These are phyloP conservation scores for Podosphaera fusca DNA, from an alignment of 2,329 filamentous ascomycete species.

Conservation along the genomic window DNA sequence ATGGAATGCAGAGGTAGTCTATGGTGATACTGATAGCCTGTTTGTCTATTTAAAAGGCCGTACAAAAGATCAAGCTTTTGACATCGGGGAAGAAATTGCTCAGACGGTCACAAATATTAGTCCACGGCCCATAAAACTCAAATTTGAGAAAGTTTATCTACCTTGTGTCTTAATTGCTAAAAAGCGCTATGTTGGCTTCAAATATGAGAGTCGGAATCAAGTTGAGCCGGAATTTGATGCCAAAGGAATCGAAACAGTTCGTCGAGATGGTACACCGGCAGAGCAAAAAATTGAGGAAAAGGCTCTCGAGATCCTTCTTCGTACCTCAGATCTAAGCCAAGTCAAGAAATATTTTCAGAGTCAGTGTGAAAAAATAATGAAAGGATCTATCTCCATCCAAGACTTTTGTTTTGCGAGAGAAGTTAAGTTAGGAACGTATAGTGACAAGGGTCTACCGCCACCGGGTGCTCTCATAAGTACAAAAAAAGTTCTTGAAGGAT, in stretches of 20 bases:
- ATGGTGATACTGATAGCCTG: slow-evolving; percentile 89
- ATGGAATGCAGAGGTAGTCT: slow-evolving; percentile 93
- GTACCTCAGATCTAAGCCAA: slow-evolving; percentile 67
- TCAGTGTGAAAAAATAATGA: slow-evolving; percentile 85
- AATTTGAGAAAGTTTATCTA: slow-evolving; percentile 96
- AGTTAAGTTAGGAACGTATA: slow-evolving; percentile 75
- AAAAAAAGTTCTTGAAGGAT: slow-evolving; percentile 66
- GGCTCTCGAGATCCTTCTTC: slow-evolving; percentile 68
- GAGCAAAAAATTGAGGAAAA: slow-evolving; percentile 95
- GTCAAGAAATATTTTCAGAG: slow-evolving; percentile 77
- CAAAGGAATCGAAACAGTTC: slow-evolving; percentile 94
- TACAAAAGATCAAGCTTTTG: slow-evolving; percentile 71
- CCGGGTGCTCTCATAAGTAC: slow-evolving; percentile 78
- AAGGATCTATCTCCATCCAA: slow-evolving; percentile 65
- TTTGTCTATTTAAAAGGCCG: slow-evolving; percentile 79
- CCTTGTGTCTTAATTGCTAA: slow-evolving; percentile 87
- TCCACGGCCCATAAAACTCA: slow-evolving; percentile 77
- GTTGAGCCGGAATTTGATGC: slow-evolving; percentile 75
- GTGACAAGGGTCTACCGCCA: slow-evolving; percentile 54
- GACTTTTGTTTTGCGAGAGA: slow-evolving; percentile 93
- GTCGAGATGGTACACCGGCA: slow-evolving; percentile 79
- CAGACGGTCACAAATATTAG: slow-evolving; percentile 72
- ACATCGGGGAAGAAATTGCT: slow-evolving; percentile 80
- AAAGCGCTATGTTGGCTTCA: slow-evolving; percentile 95
- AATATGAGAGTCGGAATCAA: slow-evolving; percentile 65